These are phyloP conservation scores for Fusarium dlaminii DNA, from an alignment of 2,329 filamentous ascomycete genomes.

Conservation along the genomic window DNA sequence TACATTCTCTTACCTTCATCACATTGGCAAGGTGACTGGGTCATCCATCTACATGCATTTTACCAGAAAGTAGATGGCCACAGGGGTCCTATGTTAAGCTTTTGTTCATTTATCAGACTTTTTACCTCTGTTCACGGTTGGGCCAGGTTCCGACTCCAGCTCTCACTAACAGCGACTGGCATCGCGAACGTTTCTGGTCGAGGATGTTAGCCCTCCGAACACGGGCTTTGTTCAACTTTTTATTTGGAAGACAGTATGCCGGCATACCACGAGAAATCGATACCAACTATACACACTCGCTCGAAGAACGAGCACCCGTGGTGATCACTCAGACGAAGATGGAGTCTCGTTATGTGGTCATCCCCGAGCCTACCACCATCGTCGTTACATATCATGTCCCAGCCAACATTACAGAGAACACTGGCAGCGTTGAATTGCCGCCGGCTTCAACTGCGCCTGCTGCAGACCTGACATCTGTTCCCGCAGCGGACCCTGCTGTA, in stretches of 20 bases:
- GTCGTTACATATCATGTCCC: slow-evolving; percentile 32
- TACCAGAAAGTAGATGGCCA: slow-evolving; percentile 38
- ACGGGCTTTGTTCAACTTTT: slow-evolving; percentile 60
- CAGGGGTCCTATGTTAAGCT: slow-evolving; percentile 35
- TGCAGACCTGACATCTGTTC: slow-evolving; percentile 5
- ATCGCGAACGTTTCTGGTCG: slow-evolving; percentile 49
- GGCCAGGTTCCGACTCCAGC: slow-evolving; percentile 17
- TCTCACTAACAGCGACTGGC: slow-evolving; percentile 38
- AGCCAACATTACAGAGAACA: slow-evolving; percentile 15
- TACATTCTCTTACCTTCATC: slow-evolving; percentile 19
- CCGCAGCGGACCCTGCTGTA: background rate
- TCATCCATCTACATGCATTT: slow-evolving; percentile 42
- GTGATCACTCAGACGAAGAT: slow-evolving; percentile 31
- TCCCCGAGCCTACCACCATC: slow-evolving; percentile 29
- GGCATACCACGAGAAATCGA: slow-evolving; percentile 55
- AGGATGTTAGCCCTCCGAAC: slow-evolving; percentile 52
- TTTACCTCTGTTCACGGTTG: slow-evolving; percentile 13
- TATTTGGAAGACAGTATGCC: slow-evolving; percentile 63
- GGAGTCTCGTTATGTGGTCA: slow-evolving; percentile 23
- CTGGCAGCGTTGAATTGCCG: background rate
- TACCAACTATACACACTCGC: slow-evolving; percentile 26
- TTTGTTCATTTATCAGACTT: slow-evolving; percentile 22
- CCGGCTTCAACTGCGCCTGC: slow-evolving; percentile 18
- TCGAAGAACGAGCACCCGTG: slow-evolving; percentile 24
- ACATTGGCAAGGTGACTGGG: slow-evolving; percentile 34